Conservation (phyloP, 2,329 filamentous ascomycete species). For the Monascus ruber region DNA sequence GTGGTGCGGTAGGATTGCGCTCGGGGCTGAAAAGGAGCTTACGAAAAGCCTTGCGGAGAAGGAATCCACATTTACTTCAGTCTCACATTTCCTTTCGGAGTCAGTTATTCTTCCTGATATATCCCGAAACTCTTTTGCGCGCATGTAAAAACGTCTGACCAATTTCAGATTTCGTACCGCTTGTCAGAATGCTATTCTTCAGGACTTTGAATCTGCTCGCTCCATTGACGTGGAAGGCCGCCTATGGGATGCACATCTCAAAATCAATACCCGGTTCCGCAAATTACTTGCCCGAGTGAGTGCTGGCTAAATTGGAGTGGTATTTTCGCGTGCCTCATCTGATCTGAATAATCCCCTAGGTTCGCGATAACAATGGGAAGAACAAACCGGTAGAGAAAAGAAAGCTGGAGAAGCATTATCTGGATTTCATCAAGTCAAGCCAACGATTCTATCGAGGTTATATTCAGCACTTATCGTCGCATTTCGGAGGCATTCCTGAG, state of each 20-base stretch:
- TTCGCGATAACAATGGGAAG: slow-evolving; percentile 38
- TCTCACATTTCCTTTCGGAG: slow-evolving; percentile 35
- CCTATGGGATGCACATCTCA: slow-evolving; percentile 69
- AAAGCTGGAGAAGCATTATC: slow-evolving; percentile 71
- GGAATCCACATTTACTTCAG: slow-evolving; percentile 39
- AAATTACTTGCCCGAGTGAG: slow-evolving; percentile 49
- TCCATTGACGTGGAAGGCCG: slow-evolving; percentile 54
- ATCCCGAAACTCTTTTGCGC: slow-evolving; percentile 4
- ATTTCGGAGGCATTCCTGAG: slow-evolving; percentile 46
- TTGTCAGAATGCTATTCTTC: slow-evolving; percentile 61
- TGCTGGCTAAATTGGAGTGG: slow-evolving; percentile 7
- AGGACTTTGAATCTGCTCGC: slow-evolving; percentile 43
- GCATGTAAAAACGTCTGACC: slow-evolving; percentile 6
- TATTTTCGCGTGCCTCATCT: not conserved
- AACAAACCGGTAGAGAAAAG: slow-evolving; percentile 53
- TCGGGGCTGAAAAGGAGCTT: slow-evolving; percentile 40
- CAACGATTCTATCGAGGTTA: slow-evolving; percentile 82
- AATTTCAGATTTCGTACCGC: slow-evolving; percentile 53
- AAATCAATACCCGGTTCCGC: slow-evolving; percentile 68
- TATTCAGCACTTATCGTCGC: slow-evolving; percentile 61
- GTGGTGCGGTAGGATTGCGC: slow-evolving; percentile 18
- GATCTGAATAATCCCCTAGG: slow-evolving; percentile 21
- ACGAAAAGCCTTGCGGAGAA: slow-evolving; percentile 37
- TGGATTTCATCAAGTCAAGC: slow-evolving; percentile 74
- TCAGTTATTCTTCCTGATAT: slow-evolving; percentile 11